A percentile compares a stretch with the other conserved stretches of the same genome.
These are phyloP conservation scores for Trichothecium roseum DNA, from an alignment of 2,329 filamentous ascomycete species.

Conservation along the genomic window DNA sequence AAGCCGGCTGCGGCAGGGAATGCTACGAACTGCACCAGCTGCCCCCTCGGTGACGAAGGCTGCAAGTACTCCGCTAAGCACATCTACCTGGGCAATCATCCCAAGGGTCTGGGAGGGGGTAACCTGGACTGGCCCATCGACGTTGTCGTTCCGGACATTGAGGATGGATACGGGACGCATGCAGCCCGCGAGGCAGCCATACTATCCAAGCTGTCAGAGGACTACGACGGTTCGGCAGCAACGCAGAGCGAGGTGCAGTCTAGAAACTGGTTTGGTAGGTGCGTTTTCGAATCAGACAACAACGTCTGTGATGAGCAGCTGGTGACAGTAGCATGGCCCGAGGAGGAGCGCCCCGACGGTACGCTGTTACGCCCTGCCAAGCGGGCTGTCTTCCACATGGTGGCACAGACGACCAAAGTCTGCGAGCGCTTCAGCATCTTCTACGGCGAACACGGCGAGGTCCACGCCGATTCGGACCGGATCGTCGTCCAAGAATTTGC, in stretches of 20 bases:
- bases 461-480: slow-evolving; percentile 69
- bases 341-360: slow-evolving; percentile 20
- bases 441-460: slow-evolving; percentile 79
- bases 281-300: slow-evolving; percentile 88
- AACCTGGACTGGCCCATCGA: slow-evolving; percentile 74
- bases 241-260: slow-evolving; percentile 35
- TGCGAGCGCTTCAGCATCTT: slow-evolving; percentile 78
- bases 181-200: slow-evolving; percentile 28
- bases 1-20: slow-evolving; percentile 66
- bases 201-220: slow-evolving; percentile 34
- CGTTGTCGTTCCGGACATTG: slow-evolving; percentile 86
- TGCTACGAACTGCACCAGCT: slow-evolving; percentile 82
- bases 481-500: slow-evolving; percentile 61
- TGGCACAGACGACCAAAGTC: slow-evolving; percentile 76
- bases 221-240: slow-evolving; percentile 37
- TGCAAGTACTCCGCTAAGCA: slow-evolving; percentile 82
- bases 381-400: slow-evolving; percentile 87
- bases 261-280: slow-evolving; percentile 80
- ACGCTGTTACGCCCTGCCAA: slow-evolving; percentile 51
- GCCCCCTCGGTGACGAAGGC: slow-evolving; percentile 50
- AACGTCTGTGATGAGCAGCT: slow-evolving; percentile 88
- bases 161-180: slow-evolving; percentile 50
- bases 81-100: slow-evolving; percentile 63
- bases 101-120: slow-evolving; percentile 48
- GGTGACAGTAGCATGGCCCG: slow-evolving; percentile 81